These are phyloP conservation scores for Monilinia fructicola DNA, from an alignment of 2,329 filamentous ascomycete genomes.

Conservation along the genomic window DNA sequence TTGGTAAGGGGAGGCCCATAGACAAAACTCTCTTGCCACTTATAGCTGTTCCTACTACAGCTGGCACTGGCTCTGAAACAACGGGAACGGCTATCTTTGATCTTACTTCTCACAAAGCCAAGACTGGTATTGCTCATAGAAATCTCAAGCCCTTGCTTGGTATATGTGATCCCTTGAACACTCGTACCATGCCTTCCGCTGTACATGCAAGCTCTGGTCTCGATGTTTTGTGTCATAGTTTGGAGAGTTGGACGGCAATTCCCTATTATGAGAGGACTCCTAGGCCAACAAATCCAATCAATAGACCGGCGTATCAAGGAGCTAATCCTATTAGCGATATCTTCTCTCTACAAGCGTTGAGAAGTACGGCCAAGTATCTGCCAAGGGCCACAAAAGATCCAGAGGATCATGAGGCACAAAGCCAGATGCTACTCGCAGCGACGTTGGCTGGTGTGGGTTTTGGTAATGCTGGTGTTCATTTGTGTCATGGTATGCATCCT, in stretches of 20 bases:
- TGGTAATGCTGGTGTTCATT: conserved; percentile 93
- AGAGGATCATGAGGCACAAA: conserved; percentile 89
- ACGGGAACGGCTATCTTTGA: conserved; percentile 99
- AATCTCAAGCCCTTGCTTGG: conserved; percentile 94
- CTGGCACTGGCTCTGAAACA: conserved; percentile 87
- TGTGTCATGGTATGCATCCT: conserved; percentile 58
- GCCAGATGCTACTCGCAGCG: conserved; percentile 90
- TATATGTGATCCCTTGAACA: conserved; percentile 84
- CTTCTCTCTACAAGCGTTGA: conserved; percentile 85
- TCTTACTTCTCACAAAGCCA: conserved; percentile 81
- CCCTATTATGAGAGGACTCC: conserved; percentile 86
- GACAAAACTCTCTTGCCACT: conserved; percentile 70
- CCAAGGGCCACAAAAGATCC: conserved; percentile 84
- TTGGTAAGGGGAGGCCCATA: conserved; percentile 80
- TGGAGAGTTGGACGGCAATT: conserved; percentile 97
- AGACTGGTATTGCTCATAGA: conserved; percentile 93
- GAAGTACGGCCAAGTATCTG: conserved; percentile 85
- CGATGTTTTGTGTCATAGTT: conserved; percentile 90
- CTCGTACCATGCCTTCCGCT: conserved; percentile 89
- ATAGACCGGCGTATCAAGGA: conserved; percentile 91
- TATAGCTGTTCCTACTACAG: conserved; percentile 81
- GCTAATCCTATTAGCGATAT: conserved; percentile 98
- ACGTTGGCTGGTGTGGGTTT: conserved; percentile 95
- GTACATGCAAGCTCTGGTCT: conserved; percentile 90
- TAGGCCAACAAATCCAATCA: conserved; percentile 82